These are phyloP conservation scores for Solanum etuberosum DNA, from an alignment of 257 asterid genomes.

Conservation along the genomic window DNA sequence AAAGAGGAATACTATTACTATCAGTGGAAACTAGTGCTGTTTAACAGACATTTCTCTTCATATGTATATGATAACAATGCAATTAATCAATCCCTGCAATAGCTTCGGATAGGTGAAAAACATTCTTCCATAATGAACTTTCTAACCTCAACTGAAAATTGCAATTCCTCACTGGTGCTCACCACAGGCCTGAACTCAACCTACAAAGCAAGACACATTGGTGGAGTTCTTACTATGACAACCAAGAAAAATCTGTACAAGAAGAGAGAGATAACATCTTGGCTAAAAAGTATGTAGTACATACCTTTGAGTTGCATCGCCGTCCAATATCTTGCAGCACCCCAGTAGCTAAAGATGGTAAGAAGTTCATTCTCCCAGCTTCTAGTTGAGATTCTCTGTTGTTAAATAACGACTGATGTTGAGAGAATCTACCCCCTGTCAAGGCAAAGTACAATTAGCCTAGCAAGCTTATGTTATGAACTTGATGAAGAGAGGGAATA, in stretches of 20 bases:
- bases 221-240: neutral
- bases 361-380: slow-evolving; percentile 34
- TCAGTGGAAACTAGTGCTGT: neutral
- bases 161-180: slow-evolving; percentile 57
- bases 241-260: neutral
- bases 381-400: slow-evolving; percentile 46
- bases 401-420: slow-evolving; percentile 25
- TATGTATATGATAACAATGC: neutral
- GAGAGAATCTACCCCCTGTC: slow-evolving; percentile 30
- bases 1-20: neutral
- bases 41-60: neutral
- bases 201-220: slow-evolving; percentile 18
- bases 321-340: slow-evolving; percentile 92
- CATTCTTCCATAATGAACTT: neutral
- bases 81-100: neutral
- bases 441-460: slow-evolving; percentile 3
- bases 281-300: neutral
- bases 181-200: slow-evolving; percentile 78
- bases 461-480: neutral
- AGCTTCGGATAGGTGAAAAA: neutral
- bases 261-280: neutral
- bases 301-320: slow-evolving; percentile 83
- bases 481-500: neutral
- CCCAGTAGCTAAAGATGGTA: slow-evolving; percentile 45
- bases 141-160: slow-evolving; percentile 85